These are phyloP conservation scores for Nectriaceae sp. DNA, from an alignment of 2,329 filamentous ascomycete genomes.

Conservation along the genomic window DNA sequence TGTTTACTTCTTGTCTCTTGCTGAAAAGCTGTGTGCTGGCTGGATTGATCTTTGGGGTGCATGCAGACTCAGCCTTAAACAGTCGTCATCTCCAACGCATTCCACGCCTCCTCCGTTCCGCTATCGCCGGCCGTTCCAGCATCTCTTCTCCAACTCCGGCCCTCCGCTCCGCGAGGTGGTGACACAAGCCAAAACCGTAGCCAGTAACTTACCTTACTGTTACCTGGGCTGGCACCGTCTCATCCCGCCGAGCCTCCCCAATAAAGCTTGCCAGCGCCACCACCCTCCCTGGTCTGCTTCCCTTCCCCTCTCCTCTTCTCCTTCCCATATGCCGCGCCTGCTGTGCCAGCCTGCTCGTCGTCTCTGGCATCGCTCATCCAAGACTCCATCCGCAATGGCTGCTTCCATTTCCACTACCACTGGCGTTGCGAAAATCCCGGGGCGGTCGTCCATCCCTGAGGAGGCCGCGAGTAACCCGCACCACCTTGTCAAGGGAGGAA, in stretches of 20 bases:
- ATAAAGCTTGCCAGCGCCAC: not conserved
- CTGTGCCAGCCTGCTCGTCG: conserved; percentile 18
- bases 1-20: no score
- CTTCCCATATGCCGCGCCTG: conserved; percentile 26
- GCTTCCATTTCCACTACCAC: conserved; percentile 21
- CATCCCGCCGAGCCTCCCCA: not conserved
- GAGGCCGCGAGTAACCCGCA: conserved; percentile 49
- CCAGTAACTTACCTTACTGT: not conserved
- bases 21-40: no score
- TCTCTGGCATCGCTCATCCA: conserved; percentile 16
- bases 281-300: conserved; percentile 2
- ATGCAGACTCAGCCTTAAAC: no score
- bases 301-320: conserved; percentile 12
- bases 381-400: conserved; percentile 7
- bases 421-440: conserved; percentile 37
- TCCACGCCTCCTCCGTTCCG: no score
- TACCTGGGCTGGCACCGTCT: not conserved
- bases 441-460: conserved; percentile 38
- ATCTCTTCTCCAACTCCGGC: no score
- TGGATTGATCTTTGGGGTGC: no score
- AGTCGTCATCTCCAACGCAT: no score
- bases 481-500: conserved; percentile 46
- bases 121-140: no score
- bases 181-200: not conserved
- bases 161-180: not conserved